Percentiles rank a stretch among this genome's conserved stretches.
These are phyloP conservation scores for Xylaria sp. DNA, from an alignment of 2,329 filamentous ascomycete species.

Conservation along the genomic window DNA sequence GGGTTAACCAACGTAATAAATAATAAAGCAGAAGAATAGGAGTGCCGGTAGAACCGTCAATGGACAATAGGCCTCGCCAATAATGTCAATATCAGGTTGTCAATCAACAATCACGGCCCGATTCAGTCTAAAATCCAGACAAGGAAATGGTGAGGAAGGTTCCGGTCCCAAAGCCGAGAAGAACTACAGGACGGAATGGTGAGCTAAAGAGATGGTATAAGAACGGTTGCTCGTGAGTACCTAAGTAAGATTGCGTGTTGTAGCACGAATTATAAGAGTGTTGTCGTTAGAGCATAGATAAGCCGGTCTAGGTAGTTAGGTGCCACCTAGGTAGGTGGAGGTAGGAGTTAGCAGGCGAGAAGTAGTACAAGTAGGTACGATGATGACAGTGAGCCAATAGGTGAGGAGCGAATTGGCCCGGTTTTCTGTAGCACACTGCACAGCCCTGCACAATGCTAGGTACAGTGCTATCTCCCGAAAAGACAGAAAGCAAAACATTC, in stretches of 20 bases:
- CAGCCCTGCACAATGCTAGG: conserved; percentile 8
- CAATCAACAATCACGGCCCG: not conserved
- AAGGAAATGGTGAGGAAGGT: not conserved
- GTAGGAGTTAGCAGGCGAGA: conserved; percentile 5
- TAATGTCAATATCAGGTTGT: not conserved
- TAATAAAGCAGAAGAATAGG: not conserved
- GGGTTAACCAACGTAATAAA: conserved; percentile 3
- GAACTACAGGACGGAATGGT: conserved; percentile 4
- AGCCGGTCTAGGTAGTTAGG: conserved; percentile 16
- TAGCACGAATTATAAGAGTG: not conserved
- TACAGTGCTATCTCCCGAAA: not conserved
- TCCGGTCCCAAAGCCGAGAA: not conserved
- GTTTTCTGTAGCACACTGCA: conserved; percentile 23
- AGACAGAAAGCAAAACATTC: not conserved
- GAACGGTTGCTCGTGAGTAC: not conserved
- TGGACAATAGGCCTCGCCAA: conserved; percentile 11
- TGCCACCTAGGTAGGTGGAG: conserved; percentile 6
- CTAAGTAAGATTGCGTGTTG: not conserved
- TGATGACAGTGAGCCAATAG: conserved; percentile 23
- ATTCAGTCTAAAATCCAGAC: conserved; percentile 2
- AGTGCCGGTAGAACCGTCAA: not conserved
- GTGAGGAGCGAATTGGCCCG: conserved; percentile 13
- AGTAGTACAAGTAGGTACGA: conserved; percentile 8
- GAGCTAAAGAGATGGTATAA: not conserved
- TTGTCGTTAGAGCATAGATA: conserved; percentile 6